Evolutionary conservation across 495 filamentous ascomycete genomes (phyloP).

Genomic region (Aspergillus coremiiformis): DNA sequence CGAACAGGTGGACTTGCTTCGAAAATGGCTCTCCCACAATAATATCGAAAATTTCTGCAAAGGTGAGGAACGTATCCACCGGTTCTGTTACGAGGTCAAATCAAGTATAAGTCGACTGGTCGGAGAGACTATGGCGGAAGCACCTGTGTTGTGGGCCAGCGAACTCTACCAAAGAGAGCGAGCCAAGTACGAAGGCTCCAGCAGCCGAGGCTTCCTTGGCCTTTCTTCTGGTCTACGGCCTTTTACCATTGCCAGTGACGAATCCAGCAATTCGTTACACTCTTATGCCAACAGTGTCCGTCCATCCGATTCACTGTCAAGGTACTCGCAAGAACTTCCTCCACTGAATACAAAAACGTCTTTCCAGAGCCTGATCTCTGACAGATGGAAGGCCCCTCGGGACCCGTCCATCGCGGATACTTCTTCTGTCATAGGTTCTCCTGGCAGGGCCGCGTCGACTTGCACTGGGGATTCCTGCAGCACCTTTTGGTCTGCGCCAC

Average conservation of each 20-base stretch:
- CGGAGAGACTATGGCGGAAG: slow-evolving; percentile 77
- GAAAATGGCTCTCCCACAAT: slow-evolving; percentile 73
- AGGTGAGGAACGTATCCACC: slow-evolving; percentile 91
- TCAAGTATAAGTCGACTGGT: slow-evolving; percentile 80
- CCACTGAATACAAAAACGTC: slow-evolving; percentile 40
- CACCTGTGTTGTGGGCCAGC: slow-evolving; percentile 88
- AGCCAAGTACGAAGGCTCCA: slow-evolving; percentile 61
- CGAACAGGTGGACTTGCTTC: slow-evolving; percentile 82
- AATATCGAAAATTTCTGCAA: slow-evolving; percentile 90
- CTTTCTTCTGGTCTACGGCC: slow-evolving; percentile 38
- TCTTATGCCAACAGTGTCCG: slow-evolving; percentile 26
- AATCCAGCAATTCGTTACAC: slow-evolving; percentile 25
- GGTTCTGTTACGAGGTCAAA: slow-evolving; percentile 87
- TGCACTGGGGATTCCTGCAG: slow-evolving; percentile 69
- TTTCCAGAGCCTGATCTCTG: slow-evolving; percentile 60
- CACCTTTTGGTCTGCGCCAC: slow-evolving; percentile 83
- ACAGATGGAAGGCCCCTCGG: slow-evolving; percentile 50
- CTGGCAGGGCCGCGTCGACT: slow-evolving; percentile 38
- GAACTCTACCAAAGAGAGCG: slow-evolving; percentile 79
- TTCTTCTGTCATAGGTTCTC: slow-evolving; percentile 54
- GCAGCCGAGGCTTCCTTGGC: slow-evolving; percentile 37
- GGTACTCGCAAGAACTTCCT: slow-evolving; percentile 27
- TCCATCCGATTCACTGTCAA: slow-evolving; percentile 37
- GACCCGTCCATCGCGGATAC: slow-evolving; percentile 42
- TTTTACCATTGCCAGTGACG: slow-evolving; percentile 50